Percentiles rank a stretch among this genome's conserved stretches.
Conservation (phyloP, 345 rosid species). For the Eucalyptus victrix region DNA sequence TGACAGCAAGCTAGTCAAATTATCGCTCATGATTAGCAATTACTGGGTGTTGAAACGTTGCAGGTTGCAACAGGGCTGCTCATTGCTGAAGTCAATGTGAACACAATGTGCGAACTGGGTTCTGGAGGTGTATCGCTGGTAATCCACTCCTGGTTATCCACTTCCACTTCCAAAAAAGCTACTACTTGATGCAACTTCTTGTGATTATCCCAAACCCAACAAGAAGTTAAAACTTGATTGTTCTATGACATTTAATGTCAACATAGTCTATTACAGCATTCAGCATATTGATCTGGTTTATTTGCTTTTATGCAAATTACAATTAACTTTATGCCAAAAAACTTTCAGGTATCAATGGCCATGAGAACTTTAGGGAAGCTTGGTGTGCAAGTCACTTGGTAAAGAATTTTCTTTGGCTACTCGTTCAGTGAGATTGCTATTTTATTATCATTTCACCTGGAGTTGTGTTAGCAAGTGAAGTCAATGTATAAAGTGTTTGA, state of each 20-base stretch:
- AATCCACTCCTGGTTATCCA: not conserved
- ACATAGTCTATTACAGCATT: not conserved
- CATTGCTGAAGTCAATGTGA: conserved; percentile 84
- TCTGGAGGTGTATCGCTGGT: conserved; percentile 93
- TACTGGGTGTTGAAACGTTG: not conserved
- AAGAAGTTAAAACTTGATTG: not conserved
- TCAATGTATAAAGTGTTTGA: not conserved
- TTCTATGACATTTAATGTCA: not conserved
- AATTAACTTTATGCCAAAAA: not conserved
- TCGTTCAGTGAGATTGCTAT: not conserved
- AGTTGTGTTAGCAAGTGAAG: not conserved
- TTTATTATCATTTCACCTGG: not conserved
- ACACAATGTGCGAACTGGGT: conserved; percentile 87
- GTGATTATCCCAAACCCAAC: not conserved
- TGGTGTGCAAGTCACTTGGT: conserved; percentile 93
- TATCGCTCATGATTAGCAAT: not conserved
- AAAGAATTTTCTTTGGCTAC: not conserved
- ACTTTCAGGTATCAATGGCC: conserved; percentile 85
- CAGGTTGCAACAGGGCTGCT: conserved; percentile 90
- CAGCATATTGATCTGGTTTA: not conserved
- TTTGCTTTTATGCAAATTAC: not conserved
- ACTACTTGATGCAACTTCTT: not conserved
- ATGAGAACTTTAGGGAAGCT: conserved; percentile 66
- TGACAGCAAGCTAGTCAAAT: not conserved
- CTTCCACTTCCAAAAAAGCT: not conserved